A percentile compares a stretch with the other conserved stretches of the same genome.
These are phyloP conservation scores for Candida succiphila DNA, from an alignment of 805 yeast genomes.

Conservation along the genomic window DNA sequence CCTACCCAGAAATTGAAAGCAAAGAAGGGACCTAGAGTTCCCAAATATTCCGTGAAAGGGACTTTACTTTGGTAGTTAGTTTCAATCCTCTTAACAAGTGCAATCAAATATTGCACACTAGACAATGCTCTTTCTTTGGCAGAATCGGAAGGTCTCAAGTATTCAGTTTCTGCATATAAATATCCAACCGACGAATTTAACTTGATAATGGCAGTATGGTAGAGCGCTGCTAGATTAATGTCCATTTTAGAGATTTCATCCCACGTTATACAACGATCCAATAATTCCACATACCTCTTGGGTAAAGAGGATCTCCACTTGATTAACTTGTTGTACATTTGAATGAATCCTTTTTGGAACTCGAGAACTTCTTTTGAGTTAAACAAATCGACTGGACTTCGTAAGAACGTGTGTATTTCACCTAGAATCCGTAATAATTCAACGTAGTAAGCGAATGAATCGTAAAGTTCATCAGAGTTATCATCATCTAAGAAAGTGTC, in stretches of 20 bases:
- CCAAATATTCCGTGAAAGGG: neutral
- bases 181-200: slow-evolving; percentile 16
- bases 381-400: slow-evolving; percentile 9
- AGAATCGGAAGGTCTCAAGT: slow-evolving; percentile 10
- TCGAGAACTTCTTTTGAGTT: slow-evolving; percentile 8
- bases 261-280: slow-evolving; percentile 5
- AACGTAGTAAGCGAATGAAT: slow-evolving; percentile 13
- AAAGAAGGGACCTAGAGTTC: slow-evolving; percentile 20
- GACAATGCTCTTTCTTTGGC: slow-evolving; percentile 10
- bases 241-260: slow-evolving; percentile 5
- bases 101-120: slow-evolving; percentile 6
- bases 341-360: slow-evolving; percentile 8
- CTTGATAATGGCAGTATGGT: slow-evolving; percentile 13
- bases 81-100: slow-evolving; percentile 4
- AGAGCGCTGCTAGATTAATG: slow-evolving; percentile 6
- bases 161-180: slow-evolving; percentile 14
- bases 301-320: slow-evolving; percentile 10
- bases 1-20: slow-evolving; percentile 24
- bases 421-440: slow-evolving; percentile 10
- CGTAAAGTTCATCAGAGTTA: slow-evolving; percentile 6
- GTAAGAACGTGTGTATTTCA: slow-evolving; percentile 8
- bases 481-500: slow-evolving; percentile 3
- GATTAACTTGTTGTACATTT: slow-evolving; percentile 5
- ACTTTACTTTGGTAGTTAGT: slow-evolving; percentile 2
- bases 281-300: slow-evolving; percentile 3